Evolutionary conservation across 1,284 basidiomycete species (phyloP).

Genomic region (Fistulinella cinereoalba): DNA sequence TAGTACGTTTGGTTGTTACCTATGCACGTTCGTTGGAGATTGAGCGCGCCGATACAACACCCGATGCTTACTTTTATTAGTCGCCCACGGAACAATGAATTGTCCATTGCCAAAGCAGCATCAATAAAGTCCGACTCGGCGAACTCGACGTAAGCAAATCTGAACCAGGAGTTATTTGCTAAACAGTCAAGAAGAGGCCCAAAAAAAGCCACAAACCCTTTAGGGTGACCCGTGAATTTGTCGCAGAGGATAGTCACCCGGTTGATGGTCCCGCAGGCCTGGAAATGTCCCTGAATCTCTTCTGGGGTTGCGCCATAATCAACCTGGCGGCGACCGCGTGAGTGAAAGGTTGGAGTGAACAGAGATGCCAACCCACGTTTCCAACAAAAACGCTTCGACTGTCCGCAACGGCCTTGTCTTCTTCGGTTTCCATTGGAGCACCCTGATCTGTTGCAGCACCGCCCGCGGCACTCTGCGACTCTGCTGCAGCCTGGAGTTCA

Average conservation of each 20-base stretch:
- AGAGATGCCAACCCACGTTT: slow-evolving; percentile 66
- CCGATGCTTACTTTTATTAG: slow-evolving; percentile 73
- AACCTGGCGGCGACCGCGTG: slow-evolving; percentile 56
- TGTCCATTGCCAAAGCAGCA: slow-evolving; percentile 93
- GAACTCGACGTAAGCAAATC: slow-evolving; percentile 99
- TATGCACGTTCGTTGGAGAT: slow-evolving; percentile 30
- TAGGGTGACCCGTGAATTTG: slow-evolving; percentile 99
- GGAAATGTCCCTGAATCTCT: slow-evolving; percentile 97
- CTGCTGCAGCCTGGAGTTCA: slow-evolving; percentile 87
- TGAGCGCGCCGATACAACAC: slow-evolving; percentile 1
- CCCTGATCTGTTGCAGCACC: slow-evolving; percentile 41
- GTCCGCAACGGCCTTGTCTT: slow-evolving; percentile 78
- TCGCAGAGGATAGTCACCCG: slow-evolving; percentile 99
- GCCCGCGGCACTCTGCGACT: slow-evolving; percentile 49
- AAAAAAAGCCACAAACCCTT: slow-evolving; percentile 66
- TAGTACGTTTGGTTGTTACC: slow-evolving; percentile 93
- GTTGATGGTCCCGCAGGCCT: slow-evolving; percentile 97
- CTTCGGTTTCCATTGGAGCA: slow-evolving; percentile 68
- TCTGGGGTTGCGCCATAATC: slow-evolving; percentile 98
- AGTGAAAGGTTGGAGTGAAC: slow-evolving; percentile 8
- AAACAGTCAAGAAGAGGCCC: slow-evolving; percentile 1
- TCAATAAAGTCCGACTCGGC: slow-evolving; percentile 92
- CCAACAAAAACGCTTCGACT: slow-evolving; percentile 92
- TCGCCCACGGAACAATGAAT: slow-evolving; percentile 91
- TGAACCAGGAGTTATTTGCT: slow-evolving; percentile 33